phyloP scores from a whole-genome alignment of 2,329 filamentous ascomycete species.

The Botrytis aclada region DNA sequence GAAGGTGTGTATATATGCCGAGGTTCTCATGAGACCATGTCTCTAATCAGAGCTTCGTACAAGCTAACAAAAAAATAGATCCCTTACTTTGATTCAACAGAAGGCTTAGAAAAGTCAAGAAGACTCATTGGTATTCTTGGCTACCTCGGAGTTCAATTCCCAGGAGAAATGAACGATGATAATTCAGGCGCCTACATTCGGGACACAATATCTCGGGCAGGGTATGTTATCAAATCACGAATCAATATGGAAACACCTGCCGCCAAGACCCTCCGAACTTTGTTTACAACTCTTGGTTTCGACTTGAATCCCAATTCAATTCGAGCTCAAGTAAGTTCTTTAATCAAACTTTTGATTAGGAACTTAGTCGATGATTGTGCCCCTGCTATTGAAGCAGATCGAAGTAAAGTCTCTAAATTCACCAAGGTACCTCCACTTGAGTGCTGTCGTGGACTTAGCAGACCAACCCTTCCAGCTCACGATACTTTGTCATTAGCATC shows the following conservation, averaged over 20 bases:
- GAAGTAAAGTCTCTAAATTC: constrained; percentile 14
- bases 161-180: constrained; percentile 20
- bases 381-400: constrained; percentile 14
- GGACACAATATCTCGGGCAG: constrained; percentile 17
- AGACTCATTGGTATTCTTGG: constrained; percentile 21
- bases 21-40: no score
- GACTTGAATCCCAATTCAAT: neutral
- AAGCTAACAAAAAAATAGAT: constrained; percentile 19
- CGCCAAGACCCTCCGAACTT: constrained; percentile 4
- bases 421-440: constrained; percentile 17
- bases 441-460: constrained; percentile 19
- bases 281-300: constrained; percentile 19
- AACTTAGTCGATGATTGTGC: constrained; percentile 16
- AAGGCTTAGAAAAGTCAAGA: constrained; percentile 16
- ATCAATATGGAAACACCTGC: neutral
- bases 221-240: constrained; percentile 20
- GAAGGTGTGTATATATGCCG: neutral
- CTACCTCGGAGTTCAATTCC: constrained; percentile 18
- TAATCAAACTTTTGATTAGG: constrained; percentile 20
- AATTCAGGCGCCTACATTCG: constrained; percentile 18
- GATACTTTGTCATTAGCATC: constrained; percentile 34
- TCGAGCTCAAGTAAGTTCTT: constrained; percentile 12
- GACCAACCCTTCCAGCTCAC: constrained; percentile 33
- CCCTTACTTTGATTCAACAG: constrained; percentile 13
- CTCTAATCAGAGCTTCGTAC: neutral